Evolutionary conservation across 2,329 filamentous ascomycete species (phyloP), one percentile per base, ranked within the genome.

Genomic region (Penicillium frequentans): DNA sequence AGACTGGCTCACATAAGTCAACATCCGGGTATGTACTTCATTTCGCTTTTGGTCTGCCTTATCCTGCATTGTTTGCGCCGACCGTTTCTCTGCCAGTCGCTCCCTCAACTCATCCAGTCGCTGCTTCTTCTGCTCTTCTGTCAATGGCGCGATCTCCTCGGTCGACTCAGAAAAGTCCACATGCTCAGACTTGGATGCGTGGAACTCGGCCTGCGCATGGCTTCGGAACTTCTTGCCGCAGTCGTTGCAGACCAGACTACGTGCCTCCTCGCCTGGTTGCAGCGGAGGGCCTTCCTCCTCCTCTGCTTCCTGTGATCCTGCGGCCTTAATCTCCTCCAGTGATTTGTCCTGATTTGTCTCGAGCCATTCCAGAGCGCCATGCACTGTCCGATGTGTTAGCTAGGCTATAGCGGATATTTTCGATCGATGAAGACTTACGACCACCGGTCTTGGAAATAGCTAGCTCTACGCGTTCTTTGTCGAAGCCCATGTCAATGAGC

Each of bases 351-450:
- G 88, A 72, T 96, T 96, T 67, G 90, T 85, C 72, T 96, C 93
- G 1, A 99, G 84, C 95, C 95, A 99, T 78, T 96, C 90, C 56
- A 99, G 84, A 52, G 95, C 95, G 64, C 88, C 89, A 72, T 95
- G 89, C 47, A 97, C 90, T 93, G 54, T 57, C 24, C 19, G 29
- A 29, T 7, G n/a, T 50, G 49, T 66, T 54, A 69, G 60, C 42
- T 27, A 24, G 14, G 21, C 26, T 21, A 35, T 8, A n/a, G 29
- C 43, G 26, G 50, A 39, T 11, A 16, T 16, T 29, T 21, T n/a
- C 5, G 16, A 11, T 4, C 33, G 29, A n/a, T 23, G 43, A 19
- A 33, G 26, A 79, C 89, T 77, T 80, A 91, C 92, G 78, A 56
- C 90, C 90, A 60, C 92, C 91, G 13, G 87, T 85, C 70, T 90